Base-by-base conservation (phyloP, 2,329 filamentous ascomycete species). In the Metarhizium anisopliae region DNA sequence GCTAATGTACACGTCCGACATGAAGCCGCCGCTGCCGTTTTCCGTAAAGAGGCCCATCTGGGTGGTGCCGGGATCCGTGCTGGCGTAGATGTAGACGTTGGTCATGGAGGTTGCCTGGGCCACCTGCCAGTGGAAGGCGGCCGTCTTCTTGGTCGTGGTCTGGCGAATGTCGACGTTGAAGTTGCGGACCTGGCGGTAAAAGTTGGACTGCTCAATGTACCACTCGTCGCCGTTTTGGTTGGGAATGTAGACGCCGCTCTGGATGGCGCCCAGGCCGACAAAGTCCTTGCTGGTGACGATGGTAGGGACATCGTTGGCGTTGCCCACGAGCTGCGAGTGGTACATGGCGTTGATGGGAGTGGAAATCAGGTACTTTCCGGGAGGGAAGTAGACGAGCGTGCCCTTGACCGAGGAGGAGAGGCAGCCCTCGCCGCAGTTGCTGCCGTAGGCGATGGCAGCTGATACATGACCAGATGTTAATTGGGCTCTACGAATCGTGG, bases 131-230 rank as follows among this genome's bases (percentile, higher is more conserved):
- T 84, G 81, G 42, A 85, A 77, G 62, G 77, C 79, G 18, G 68
- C 70, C 29, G 69, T 66, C 18, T 53, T 58, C 6, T 64, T 65
- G 5, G 68, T 69, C 62, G 86, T 83, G 40, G 86, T 72, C 11
- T 52, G 53, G 20, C 30, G 52, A 29, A 58, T 56, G 32, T 62
- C 60, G 20, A 63, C 60, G 56, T 84, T 72, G 55, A 89, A 74
- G 63, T 89, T 88, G 16, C 83, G 76, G 58, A 87, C 77, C 61
- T 85, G 82, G 50, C 84, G 75, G 64, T 76, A 85, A 68, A 88
- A 88, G 10, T 49, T 49, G 47, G 47, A 40, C 14, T 40, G 36
- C 36, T 54, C 29, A 25, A 55, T 38, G 25, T 55, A 55, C 54
- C 54, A 55, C 29, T 55, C 50, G 25, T 47, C 42, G 14, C 54